These are phyloP conservation scores for Microsporum canis DNA, from an alignment of 2,329 filamentous ascomycete species.

Conservation along the genomic window DNA sequence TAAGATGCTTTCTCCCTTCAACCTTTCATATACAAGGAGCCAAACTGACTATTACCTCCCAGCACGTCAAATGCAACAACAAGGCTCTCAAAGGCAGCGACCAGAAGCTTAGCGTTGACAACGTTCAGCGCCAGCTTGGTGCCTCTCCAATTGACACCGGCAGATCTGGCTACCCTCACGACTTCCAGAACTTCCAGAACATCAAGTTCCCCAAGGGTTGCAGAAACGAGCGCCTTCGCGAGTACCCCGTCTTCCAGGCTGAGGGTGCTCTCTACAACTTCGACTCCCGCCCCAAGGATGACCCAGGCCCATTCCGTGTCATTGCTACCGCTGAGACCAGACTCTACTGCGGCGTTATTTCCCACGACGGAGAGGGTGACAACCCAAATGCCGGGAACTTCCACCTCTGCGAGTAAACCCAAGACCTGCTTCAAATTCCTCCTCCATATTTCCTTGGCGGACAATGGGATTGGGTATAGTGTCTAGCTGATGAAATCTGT, in stretches of 20 bases:
- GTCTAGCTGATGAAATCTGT: not conserved
- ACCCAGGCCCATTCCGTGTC: conserved; percentile 4
- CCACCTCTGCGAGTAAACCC: not conserved
- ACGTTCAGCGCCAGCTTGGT: not conserved
- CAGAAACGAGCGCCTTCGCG: not conserved
- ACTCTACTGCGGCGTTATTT: conserved; percentile 1
- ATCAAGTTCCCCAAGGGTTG: not conserved
- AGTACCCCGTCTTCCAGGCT: not conserved
- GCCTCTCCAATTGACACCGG: not conserved
- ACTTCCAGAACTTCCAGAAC: not conserved
- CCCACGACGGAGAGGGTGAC: not conserved
- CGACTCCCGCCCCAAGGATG: not conserved
- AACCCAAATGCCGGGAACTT: conserved; percentile 2
- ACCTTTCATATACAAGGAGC: not conserved
- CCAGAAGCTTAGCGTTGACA: not conserved
- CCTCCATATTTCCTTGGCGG: not conserved
- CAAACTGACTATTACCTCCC: not conserved
- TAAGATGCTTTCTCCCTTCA: not conserved
- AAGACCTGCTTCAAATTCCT: not conserved
- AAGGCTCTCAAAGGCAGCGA: not conserved
- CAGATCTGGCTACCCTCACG: conserved; percentile 1
- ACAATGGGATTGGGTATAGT: not conserved
- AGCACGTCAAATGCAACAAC: not conserved
- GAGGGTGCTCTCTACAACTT: not conserved
- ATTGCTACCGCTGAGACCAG: not conserved